Base-by-base conservation (phyloP, 768 basidiomycete genomes). In the Boletus bicolor region DNA sequence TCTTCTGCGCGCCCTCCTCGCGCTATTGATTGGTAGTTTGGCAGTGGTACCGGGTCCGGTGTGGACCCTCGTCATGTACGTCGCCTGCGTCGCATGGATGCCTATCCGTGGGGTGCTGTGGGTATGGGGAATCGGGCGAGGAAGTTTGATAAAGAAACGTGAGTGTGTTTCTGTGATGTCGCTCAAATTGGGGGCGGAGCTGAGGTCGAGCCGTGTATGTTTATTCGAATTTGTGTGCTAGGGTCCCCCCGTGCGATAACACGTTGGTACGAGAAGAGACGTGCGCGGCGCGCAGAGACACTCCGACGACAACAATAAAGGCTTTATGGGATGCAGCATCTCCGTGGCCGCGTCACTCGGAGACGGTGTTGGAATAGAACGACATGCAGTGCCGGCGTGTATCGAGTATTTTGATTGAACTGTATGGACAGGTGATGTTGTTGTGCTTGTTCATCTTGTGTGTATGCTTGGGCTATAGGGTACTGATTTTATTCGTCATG, bases 61-160 rank as follows among this genome's bases (percentile, higher is more conserved):
- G 0, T 62, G 55, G 60, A 37, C 43, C 2, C 1, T 62, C 14
- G 12, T 48, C 19, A 1, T 0, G 3, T 50, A 34, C 5, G 7
- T 7, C 1, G 32, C 3, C 2, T 42, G 43, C 19, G 21, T 58
- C 0, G 46, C 34, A 9, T 56, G 41, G 32, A 0, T 51, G 10
- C 53, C 59, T 0, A 6, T 44, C 0, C 51, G 64, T 5, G 66
- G 38, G 1, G 1, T 59, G 0, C 30, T 70, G 2, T 64, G 59
- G 64, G 0, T 61, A 0, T 57, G 30, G 24, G 68, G 68, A 0
- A 56, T 68, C 5, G 59, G 61, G 17, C 56, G 66, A 19, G 55
- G 26, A 3, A 7, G 21, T 0, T 3, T 10, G 36, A 28, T 4
- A 28, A 21, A 32, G 10, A 57, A 35, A 44, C 36, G 56, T 58